phyloP scores from a whole-genome alignment of 257 asterid species.

The Cruciata laevipes region DNA sequence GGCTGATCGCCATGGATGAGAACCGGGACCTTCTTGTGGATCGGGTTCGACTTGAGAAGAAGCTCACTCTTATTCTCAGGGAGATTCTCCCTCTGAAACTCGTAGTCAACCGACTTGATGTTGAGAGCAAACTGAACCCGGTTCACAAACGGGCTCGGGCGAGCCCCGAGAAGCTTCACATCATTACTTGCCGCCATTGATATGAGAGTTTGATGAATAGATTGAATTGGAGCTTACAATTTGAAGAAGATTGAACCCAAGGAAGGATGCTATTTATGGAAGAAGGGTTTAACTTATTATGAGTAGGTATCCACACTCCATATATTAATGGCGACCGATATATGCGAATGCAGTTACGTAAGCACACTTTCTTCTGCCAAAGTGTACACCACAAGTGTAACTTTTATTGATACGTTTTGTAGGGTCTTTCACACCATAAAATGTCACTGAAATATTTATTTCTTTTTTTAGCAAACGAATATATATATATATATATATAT shows the following conservation, averaged over 20 bases:
- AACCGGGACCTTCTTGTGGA: conserved; percentile 51
- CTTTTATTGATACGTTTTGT: too few relatives aligned
- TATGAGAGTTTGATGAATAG: neutral
- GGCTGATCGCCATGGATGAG: conserved; percentile 34
- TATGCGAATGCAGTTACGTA: neutral
- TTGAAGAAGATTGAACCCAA: neutral
- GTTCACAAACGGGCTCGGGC: conserved; percentile 34
- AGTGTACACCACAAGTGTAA: neutral
- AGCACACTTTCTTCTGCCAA: neutral
- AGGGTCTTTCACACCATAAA: too few relatives aligned
- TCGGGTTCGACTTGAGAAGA: conserved; percentile 42
- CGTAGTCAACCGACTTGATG: conserved; percentile 43
- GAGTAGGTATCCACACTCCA: neutral
- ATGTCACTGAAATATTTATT: too few relatives aligned
- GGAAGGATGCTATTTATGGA: neutral
- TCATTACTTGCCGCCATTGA: conserved; percentile 13
- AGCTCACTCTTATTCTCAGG: conserved; percentile 27
- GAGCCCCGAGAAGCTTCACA: conserved; percentile 36
- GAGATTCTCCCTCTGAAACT: conserved; percentile 23
- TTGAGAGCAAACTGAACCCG: conserved; percentile 39
- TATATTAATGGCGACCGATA: neutral
- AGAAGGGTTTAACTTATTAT: neutral
- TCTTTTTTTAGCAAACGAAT: too few relatives aligned
- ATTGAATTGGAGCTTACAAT: neutral
- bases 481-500: too few relatives aligned